Evolutionary conservation across 148 eudicot genomes (phyloP).

Genomic region (Nepenthes gracilis): DNA sequence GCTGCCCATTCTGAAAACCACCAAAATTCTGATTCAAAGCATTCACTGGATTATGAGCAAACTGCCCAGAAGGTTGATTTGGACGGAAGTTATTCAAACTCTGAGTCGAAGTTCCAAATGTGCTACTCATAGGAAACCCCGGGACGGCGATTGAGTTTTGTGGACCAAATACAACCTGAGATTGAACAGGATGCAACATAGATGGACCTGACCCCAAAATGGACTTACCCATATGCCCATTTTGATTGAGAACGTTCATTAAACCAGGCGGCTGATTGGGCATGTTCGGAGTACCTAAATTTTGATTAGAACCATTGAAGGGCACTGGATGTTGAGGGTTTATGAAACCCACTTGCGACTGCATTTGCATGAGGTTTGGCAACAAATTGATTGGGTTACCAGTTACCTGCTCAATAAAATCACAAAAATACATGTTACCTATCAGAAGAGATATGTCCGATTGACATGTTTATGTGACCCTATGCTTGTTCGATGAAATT

Average conservation of each 20-base stretch:
- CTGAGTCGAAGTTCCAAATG: constrained; percentile 16
- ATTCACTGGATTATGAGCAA: constrained; percentile 14
- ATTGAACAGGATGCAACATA: constrained; percentile 3
- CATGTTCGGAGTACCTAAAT: constrained; percentile 8
- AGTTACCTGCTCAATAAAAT: constrained; percentile 11
- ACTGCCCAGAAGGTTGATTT: constrained; percentile 4
- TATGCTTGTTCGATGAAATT: background rate
- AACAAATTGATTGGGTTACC: constrained; percentile 11
- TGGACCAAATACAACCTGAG: constrained; percentile 14
- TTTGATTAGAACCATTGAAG: constrained; percentile 10
- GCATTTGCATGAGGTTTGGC: constrained; percentile 23
- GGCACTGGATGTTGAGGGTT: constrained; percentile 19
- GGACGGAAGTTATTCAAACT: background rate
- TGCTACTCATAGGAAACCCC: constrained; percentile 14
- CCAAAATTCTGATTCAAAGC: constrained; percentile 1
- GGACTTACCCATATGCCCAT: constrained; percentile 1
- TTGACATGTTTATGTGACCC: background rate
- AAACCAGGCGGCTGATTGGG: constrained; percentile 7
- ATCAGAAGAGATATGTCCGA: background rate
- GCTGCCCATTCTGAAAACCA: constrained; percentile 20
- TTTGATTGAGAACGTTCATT: constrained; percentile 14
- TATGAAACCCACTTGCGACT: constrained; percentile 20
- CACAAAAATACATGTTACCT: background rate
- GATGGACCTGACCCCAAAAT: constrained; percentile 14
- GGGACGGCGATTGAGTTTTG: constrained; percentile 16